phyloP scores from a whole-genome alignment of 2,329 filamentous ascomycete species.

The Pseudocercospora fuligena region DNA sequence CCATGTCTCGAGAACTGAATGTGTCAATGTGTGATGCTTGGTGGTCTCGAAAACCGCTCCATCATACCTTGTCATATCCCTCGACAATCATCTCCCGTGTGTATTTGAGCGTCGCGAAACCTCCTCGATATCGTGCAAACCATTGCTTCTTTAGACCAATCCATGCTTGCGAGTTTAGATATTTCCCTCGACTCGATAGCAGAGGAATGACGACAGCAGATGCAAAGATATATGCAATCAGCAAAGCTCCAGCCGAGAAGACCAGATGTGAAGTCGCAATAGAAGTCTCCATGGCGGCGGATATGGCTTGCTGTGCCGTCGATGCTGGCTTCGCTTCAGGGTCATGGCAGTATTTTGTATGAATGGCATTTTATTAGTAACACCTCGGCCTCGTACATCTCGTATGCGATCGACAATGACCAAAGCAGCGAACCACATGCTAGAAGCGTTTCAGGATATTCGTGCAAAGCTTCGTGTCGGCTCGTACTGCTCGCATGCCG shows the following conservation, averaged over 20 bases:
- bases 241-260: slow-evolving; percentile 19
- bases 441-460: background rate
- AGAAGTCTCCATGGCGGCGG: slow-evolving; percentile 15
- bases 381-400: slow-evolving; percentile 16
- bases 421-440: background rate
- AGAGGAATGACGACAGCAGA: slow-evolving; percentile 20
- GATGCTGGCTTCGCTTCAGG: background rate
- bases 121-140: slow-evolving; percentile 24
- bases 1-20: slow-evolving; percentile 23
- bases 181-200: slow-evolving; percentile 19
- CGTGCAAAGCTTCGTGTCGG: background rate
- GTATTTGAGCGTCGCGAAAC: slow-evolving; percentile 21
- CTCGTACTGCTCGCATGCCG: background rate
- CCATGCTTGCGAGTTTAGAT: slow-evolving; percentile 24
- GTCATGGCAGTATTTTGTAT: slow-evolving; percentile 11
- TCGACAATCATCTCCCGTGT: slow-evolving; percentile 24
- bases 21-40: background rate
- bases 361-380: background rate
- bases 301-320: background rate
- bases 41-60: background rate
- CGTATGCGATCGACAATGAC: slow-evolving; percentile 12
- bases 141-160: slow-evolving; percentile 26
- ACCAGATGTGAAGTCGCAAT: slow-evolving; percentile 16
- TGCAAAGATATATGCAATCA: slow-evolving; percentile 18
- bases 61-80: slow-evolving; percentile 26